Conservation (phyloP, 1,139 yeast genomes). For the Blastobotrys elegans region DNA sequence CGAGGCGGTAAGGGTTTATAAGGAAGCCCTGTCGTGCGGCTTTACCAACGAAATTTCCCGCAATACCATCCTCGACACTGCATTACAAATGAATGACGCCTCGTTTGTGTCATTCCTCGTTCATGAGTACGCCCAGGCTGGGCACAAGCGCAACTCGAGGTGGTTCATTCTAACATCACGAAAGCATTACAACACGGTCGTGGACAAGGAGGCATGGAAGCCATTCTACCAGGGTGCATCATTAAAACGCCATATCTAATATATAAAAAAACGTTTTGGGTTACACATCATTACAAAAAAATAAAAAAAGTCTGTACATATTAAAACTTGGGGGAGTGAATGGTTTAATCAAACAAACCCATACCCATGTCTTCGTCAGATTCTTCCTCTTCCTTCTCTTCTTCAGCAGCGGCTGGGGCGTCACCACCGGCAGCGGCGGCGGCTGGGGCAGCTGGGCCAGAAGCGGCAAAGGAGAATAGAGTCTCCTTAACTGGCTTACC, state of each 20-base stretch:
- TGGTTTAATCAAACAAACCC: constrained; percentile 37
- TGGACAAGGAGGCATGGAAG: neutral
- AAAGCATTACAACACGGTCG: no score
- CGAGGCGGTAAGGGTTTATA: constrained; percentile 6
- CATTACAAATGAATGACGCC: constrained; percentile 1
- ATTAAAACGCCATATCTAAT: constrained; percentile 1
- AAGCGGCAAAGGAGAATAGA: constrained; percentile 68
- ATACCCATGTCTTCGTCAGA: constrained; percentile 38
- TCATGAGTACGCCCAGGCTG: neutral
- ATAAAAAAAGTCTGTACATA: neutral
- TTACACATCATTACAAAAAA: neutral
- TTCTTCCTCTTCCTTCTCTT: constrained; percentile 29
- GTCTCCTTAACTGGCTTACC: constrained; percentile 94
- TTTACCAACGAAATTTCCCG: neutral
- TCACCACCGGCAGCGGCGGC: constrained; percentile 58
- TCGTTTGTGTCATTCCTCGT: neutral
- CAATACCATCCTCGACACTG: neutral
- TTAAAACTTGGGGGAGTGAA: neutral
- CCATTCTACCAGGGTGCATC: neutral
- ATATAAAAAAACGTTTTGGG: neutral
- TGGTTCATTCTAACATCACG: no score
- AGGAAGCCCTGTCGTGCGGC: constrained; percentile 7
- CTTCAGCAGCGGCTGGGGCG: constrained; percentile 53
- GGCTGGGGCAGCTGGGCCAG: constrained; percentile 56
- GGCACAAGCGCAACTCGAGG: neutral